Conservation (phyloP, 352 stramenopile genomes). For the Phytopythium sindhum region DNA sequence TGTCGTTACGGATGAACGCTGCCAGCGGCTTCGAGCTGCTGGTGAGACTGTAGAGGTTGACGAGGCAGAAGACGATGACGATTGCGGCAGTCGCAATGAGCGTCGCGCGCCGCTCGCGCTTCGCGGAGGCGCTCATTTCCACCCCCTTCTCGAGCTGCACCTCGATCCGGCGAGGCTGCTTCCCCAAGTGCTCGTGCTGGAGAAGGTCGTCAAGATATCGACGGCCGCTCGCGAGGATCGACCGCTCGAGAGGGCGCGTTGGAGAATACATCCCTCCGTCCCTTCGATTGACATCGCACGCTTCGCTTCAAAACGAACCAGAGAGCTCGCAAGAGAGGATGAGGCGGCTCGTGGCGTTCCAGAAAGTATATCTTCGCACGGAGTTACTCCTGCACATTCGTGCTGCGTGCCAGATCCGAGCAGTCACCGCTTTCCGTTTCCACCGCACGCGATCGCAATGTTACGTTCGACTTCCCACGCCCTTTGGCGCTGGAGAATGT, state of each 20-base stretch:
- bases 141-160: not conserved
- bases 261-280: not conserved
- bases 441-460: too few species aligned
- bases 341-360: not conserved
- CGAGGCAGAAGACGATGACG: not conserved
- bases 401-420: too few species aligned
- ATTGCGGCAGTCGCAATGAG: not conserved
- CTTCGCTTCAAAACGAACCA: too few species aligned
- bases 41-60: not conserved
- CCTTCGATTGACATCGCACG: too few species aligned
- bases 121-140: not conserved
- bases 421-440: too few species aligned
- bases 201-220: too few species aligned
- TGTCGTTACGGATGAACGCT: not conserved
- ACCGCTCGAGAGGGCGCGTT: too few species aligned
- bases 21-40: not conserved
- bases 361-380: slow-evolving; percentile 4
- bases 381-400: too few species aligned
- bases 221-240: not conserved
- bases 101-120: not conserved
- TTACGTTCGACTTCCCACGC: too few species aligned
- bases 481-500: too few species aligned
- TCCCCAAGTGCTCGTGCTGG: too few species aligned
- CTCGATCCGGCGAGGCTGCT: not conserved
- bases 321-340: too few species aligned